Percentiles rank a stretch among this genome's conserved stretches.
phyloP scores from a whole-genome alignment of 768 basidiomycete genomes.

The Lactifluus hygrophoroides region DNA sequence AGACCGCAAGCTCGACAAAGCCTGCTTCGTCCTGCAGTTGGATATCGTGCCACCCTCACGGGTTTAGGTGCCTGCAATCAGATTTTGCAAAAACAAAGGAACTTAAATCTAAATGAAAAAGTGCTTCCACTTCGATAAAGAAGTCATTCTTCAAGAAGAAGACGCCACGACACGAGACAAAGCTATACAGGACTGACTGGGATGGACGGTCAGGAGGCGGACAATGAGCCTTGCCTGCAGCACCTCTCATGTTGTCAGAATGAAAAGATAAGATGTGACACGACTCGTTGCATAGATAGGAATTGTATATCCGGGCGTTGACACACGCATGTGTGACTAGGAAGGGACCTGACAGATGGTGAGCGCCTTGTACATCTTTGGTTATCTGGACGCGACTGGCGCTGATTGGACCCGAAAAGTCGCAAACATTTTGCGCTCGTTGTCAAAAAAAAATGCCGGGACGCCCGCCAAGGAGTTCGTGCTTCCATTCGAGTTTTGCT shows the following conservation, averaged over 20 bases:
- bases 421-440: background rate
- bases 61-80: slow-evolving; percentile 1
- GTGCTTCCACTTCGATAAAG: background rate
- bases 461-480: background rate
- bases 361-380: background rate
- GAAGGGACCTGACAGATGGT: background rate
- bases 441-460: background rate
- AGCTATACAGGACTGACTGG: slow-evolving; percentile 2
- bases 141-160: background rate
- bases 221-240: background rate
- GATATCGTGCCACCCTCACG: background rate
- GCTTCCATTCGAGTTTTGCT: slow-evolving; percentile 10
- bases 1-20: slow-evolving; percentile 6
- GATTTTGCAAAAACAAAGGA: background rate
- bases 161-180: slow-evolving; percentile 1
- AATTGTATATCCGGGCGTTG: background rate
- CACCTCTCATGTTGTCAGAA: background rate
- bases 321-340: background rate
- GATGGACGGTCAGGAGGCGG: background rate
- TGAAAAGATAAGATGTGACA: background rate
- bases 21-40: background rate
- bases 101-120: background rate
- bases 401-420: background rate
- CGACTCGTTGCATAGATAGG: background rate
- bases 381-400: background rate